These are phyloP conservation scores for Scleroderma bovista DNA, from an alignment of 768 basidiomycete genomes.

Conservation along the genomic window DNA sequence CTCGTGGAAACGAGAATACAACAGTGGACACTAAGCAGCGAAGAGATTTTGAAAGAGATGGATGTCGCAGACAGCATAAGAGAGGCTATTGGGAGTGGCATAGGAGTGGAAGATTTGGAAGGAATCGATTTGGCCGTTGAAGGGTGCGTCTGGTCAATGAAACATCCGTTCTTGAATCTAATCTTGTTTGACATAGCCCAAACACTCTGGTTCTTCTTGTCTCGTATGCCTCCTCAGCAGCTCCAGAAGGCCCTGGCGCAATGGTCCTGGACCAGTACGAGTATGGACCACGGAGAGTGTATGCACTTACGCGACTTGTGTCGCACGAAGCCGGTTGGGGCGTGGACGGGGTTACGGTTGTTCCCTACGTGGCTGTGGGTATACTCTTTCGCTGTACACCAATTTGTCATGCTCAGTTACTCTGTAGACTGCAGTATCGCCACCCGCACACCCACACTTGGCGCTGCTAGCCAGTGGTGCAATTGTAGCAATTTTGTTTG, in stretches of 20 bases:
- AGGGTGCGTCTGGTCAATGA: constrained; percentile 34
- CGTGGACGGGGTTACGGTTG: constrained; percentile 39
- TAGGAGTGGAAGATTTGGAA: constrained; percentile 61
- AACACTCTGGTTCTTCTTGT: constrained; percentile 56
- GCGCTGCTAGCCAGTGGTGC: constrained; percentile 55
- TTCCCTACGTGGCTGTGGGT: constrained; percentile 71
- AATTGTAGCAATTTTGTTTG: constrained; percentile 61
- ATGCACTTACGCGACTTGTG: constrained; percentile 51
- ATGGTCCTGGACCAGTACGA: constrained; percentile 35
- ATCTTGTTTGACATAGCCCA: constrained; percentile 30
- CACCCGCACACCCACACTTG: constrained; percentile 68
- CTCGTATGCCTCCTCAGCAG: constrained; percentile 52
- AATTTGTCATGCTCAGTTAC: background rate
- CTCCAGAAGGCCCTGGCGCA: constrained; percentile 36
- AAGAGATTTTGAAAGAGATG: constrained; percentile 52
- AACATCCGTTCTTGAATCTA: background rate
- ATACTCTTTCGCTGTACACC: constrained; percentile 15
- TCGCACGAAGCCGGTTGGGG: constrained; percentile 22
- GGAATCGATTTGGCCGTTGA: constrained; percentile 64
- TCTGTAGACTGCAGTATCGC: constrained; percentile 55
- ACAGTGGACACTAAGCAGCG: constrained; percentile 51
- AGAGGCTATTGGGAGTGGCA: constrained; percentile 40
- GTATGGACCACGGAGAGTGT: constrained; percentile 51
- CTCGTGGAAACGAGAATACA: constrained; percentile 64
- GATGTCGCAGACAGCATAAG: constrained; percentile 49